Evolutionary conservation across 1,284 basidiomycete genomes (phyloP).

Genomic region (Phenoliferia sp.): DNA sequence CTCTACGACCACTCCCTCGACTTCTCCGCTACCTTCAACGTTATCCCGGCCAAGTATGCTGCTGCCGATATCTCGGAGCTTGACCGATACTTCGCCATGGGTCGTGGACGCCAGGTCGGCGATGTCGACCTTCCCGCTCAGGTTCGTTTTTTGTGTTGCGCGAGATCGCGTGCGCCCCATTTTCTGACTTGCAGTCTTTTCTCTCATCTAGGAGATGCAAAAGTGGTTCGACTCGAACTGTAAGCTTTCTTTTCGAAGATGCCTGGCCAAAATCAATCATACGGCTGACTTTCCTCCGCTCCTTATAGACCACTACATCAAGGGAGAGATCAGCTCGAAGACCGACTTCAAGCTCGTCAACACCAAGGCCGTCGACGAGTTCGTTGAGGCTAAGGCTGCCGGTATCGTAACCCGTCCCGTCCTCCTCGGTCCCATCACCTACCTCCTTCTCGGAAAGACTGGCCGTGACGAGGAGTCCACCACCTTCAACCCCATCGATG

Average conservation of each 20-base stretch:
- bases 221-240: conserved; percentile 96
- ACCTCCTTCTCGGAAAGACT: conserved; percentile 89
- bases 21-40: conserved; percentile 94
- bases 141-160: background rate
- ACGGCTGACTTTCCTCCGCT: background rate
- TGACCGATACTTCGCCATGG: conserved; percentile 98
- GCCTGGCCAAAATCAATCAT: too few species aligned
- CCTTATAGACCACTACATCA: conserved; percentile 71
- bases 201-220: conserved; percentile 29
- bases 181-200: background rate
- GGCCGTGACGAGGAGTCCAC: conserved; percentile 71
- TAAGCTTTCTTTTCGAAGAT: too few species aligned
- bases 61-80: conserved; percentile 81
- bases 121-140: conserved; percentile 62
- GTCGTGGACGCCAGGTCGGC: conserved; percentile 88
- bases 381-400: conserved; percentile 86
- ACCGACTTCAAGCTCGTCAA: conserved; percentile 92
- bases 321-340: conserved; percentile 88
- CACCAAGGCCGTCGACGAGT: conserved; percentile 86
- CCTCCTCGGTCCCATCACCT: conserved; percentile 91
- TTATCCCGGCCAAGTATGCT: conserved; percentile 90
- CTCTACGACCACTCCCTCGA: conserved; percentile 99
- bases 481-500: conserved; percentile 84
- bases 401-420: conserved; percentile 93
- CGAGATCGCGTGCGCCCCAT: background rate